Base-by-base conservation (phyloP, 2,329 filamentous ascomycete species). In the Zopfia rhizophila region DNA sequence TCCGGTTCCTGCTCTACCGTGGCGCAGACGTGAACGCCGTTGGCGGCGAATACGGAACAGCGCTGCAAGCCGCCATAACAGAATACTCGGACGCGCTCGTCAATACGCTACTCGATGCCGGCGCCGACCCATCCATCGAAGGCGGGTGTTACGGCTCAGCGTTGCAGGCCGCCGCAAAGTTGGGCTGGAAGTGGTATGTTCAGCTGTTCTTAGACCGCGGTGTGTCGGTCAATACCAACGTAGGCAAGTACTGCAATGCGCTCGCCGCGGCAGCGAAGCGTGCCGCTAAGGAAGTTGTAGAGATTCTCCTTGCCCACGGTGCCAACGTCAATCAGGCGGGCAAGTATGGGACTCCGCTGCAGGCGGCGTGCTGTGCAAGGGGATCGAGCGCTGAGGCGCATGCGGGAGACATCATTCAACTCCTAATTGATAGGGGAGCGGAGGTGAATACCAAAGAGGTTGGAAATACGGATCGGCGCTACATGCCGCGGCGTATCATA, bases 1-100 rank as follows among this genome's bases (percentile, higher is more conserved):
- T 64, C 25, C 47, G 57, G 13, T 38, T 46, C 13, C 48, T 65
- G 2, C 43, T 64, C 5, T 51, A 50, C 2, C 50, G 47, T 37
- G 56, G 53, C 0, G 59, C 59, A 4, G 41, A 64, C 40, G 58
- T 60, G 4, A 63, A 60, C 30, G 55, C 55, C 27, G 49, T 41
- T 2, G 56, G 53, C 5, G 60, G 58, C 3, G 50, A 54, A 5
- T 61, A 63, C 31, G 56, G 60, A 6, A 57, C 51, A 5, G 51
- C 56, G 4, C 39, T 65, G 5, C 55, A 63, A 38, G 58, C 61
- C 1, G 61, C 61, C 10, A 38, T 17, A 28, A 61, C 66, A 5
- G 48, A 51, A 3, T 59, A 58, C 32, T 56, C 51, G 8, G 52
- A 55, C 30, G 30, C 24, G 25, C 30, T 50, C 13, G 21, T 50